Evolutionary conservation across 768 basidiomycete genomes (phyloP).

Genomic region (Xerocomus brunneocitrinus): DNA sequence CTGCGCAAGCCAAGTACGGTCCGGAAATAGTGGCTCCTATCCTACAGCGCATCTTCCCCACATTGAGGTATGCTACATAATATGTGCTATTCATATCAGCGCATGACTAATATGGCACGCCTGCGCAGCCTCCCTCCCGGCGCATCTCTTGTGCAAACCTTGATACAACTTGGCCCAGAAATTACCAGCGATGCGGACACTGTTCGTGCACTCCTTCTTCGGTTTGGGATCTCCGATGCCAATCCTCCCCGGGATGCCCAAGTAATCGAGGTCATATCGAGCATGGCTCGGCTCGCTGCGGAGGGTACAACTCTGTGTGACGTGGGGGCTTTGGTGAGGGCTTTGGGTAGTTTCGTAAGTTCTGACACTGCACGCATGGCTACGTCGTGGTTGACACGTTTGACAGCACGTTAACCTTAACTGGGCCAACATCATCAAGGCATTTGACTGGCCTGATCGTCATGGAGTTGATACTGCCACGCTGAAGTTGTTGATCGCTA

Average conservation of each 20-base stretch:
- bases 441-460: slow-evolving; percentile 82
- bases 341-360: slow-evolving; percentile 71
- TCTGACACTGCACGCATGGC: background rate
- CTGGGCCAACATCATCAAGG: slow-evolving; percentile 79
- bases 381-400: slow-evolving; percentile 10
- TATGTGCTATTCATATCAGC: slow-evolving; percentile 9
- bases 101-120: slow-evolving; percentile 12
- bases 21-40: slow-evolving; percentile 71
- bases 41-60: slow-evolving; percentile 69
- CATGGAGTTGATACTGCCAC: slow-evolving; percentile 86
- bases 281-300: slow-evolving; percentile 60
- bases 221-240: slow-evolving; percentile 71
- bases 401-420: slow-evolving; percentile 60
- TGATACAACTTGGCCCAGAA: slow-evolving; percentile 76
- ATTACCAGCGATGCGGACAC: slow-evolving; percentile 71
- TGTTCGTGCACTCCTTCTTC: slow-evolving; percentile 60
- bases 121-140: slow-evolving; percentile 55
- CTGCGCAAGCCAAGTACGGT: slow-evolving; percentile 77
- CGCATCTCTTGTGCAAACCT: slow-evolving; percentile 66
- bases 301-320: slow-evolving; percentile 75
- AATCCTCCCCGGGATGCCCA: slow-evolving; percentile 69
- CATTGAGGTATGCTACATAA: slow-evolving; percentile 52
- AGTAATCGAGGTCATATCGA: slow-evolving; percentile 66
- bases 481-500: slow-evolving; percentile 82
- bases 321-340: slow-evolving; percentile 67